Percentiles rank a stretch among this genome's conserved stretches.
Evolutionary conservation across 2,329 filamentous ascomycete genomes (phyloP).

Genomic region (Achaetomium macrosporum): DNA sequence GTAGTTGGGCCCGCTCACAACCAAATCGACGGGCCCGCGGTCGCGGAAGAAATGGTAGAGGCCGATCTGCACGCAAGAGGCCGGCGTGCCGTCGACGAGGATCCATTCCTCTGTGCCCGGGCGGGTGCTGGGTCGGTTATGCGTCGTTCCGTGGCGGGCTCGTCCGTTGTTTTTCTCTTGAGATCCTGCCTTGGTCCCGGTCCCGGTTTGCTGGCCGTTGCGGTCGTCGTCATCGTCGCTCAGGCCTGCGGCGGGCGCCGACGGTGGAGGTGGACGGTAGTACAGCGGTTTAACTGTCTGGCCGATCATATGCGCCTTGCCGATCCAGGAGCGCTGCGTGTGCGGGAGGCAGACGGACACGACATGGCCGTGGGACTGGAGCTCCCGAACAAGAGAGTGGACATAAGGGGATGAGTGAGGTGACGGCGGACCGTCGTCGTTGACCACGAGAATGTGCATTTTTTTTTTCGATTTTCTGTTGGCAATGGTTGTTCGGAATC

Average conservation of each 20-base stretch:
- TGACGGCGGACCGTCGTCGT: slow-evolving; percentile 78
- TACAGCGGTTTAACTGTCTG: slow-evolving; percentile 79
- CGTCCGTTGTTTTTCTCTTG: slow-evolving; percentile 30
- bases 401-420: slow-evolving; percentile 74
- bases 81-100: slow-evolving; percentile 73
- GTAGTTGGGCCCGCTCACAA: slow-evolving; percentile 77
- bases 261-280: slow-evolving; percentile 55
- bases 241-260: slow-evolving; percentile 32
- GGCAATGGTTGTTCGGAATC: too few relatives aligned
- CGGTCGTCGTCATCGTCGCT: slow-evolving; percentile 5
- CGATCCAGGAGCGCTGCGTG: slow-evolving; percentile 93
- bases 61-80: slow-evolving; percentile 75
- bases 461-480: slow-evolving; percentile 15
- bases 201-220: slow-evolving; percentile 18
- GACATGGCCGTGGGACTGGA: slow-evolving; percentile 71
- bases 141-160: slow-evolving; percentile 56
- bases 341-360: slow-evolving; percentile 90
- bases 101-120: slow-evolving; percentile 69
- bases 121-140: slow-evolving; percentile 44
- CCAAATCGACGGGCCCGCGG: slow-evolving; percentile 65
- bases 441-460: slow-evolving; percentile 63
- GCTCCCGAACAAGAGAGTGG: slow-evolving; percentile 63
- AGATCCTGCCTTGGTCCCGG: not conserved
- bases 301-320: slow-evolving; percentile 94
- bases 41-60: slow-evolving; percentile 73